Evolutionary conservation across 2,329 filamentous ascomycete species (phyloP), one percentile per base, ranked within the genome.

Genomic region (Diplodia intermedia): DNA sequence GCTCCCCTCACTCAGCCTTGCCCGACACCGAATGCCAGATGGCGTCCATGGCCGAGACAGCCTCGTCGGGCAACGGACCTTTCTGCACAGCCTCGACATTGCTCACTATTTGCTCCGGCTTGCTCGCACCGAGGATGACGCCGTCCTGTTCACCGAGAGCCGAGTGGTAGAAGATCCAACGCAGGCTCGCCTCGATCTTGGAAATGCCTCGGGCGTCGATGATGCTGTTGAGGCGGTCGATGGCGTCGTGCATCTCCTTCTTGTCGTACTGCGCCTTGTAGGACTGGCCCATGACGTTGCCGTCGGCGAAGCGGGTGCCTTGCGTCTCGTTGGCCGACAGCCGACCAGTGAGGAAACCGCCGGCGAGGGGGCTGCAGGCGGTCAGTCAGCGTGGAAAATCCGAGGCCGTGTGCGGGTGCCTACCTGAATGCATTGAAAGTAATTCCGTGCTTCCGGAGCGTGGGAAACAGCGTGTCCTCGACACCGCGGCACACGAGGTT

Each of bases 401-500:
- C 1, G 43, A 43, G 18, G 18, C 18, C 33, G 11, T 8, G 7
- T 20, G 18, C 0, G 14, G 23, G 4, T 53, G 12, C 50, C 14
- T 26, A 29, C 50, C 50, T 53, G 14, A 26, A 53, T 15, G 50
- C 50, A n/a, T 53, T 26, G 23, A 53, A 53, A 29, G 11, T 15
- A 18, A 53, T 36, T 26, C 26, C 56, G 43, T 67, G 62, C 69
- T 66, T 43, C 66, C 66, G 65, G 33, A 71, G 15, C 1, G 43
- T 26, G 43, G 66, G 67, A 8, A 68, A 66, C 33, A 67, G 23
- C 50, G 69, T 53, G n/a, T 67, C 65, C 9, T 67, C 60, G 3
- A 49, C 53, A 23, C 36, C 33, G 4, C 65, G 65, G 68, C 70
- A 66, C 67, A 76, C 47, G 12, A 71, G 70, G 50, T 77, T 75